Percentiles rank a stretch among this genome's conserved stretches.
Evolutionary conservation across 805 yeast genomes (phyloP).

Genomic region (Saturnispora galanensis): DNA sequence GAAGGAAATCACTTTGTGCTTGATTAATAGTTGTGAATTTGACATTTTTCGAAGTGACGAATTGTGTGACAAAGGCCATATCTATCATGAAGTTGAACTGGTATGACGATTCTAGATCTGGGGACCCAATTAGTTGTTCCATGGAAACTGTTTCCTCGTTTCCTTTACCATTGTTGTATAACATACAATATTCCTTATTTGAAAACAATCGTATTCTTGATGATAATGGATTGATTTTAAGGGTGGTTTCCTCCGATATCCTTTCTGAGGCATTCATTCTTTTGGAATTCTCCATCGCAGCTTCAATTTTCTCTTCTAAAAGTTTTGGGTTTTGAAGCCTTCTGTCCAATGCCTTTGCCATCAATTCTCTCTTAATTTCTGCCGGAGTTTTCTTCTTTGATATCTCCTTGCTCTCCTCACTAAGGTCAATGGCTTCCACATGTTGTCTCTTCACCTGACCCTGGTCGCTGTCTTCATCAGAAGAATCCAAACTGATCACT

Average conservation of each 20-base stretch:
- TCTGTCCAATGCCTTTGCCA: slow-evolving; percentile 19
- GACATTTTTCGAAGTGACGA: slow-evolving; percentile 16
- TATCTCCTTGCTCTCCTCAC: slow-evolving; percentile 1
- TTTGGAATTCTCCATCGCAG: background rate
- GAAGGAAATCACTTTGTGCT: slow-evolving; percentile 26
- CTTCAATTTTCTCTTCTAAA: background rate
- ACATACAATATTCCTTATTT: slow-evolving; percentile 16
- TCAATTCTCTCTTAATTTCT: slow-evolving; percentile 13
- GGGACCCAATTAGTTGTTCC: slow-evolving; percentile 21
- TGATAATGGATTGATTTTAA: background rate
- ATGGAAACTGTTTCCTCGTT: slow-evolving; percentile 22
- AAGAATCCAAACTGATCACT: background rate
- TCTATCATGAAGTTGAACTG: slow-evolving; percentile 28
- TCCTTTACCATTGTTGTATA: slow-evolving; percentile 12
- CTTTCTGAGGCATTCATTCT: too few species aligned
- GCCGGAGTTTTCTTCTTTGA: slow-evolving; percentile 2
- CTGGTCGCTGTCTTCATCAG: slow-evolving; percentile 1
- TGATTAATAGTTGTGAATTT: slow-evolving; percentile 23
- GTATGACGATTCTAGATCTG: slow-evolving; percentile 17
- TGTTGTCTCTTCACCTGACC: background rate
- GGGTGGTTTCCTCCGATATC: too few species aligned
- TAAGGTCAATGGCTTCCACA: slow-evolving; percentile 10
- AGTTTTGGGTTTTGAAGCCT: slow-evolving; percentile 9
- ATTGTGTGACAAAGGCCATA: slow-evolving; percentile 18
- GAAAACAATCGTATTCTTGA: slow-evolving; percentile 23